phyloP scores from a whole-genome alignment of 2,329 filamentous ascomycete genomes.

The Hypoxylon sp. region DNA sequence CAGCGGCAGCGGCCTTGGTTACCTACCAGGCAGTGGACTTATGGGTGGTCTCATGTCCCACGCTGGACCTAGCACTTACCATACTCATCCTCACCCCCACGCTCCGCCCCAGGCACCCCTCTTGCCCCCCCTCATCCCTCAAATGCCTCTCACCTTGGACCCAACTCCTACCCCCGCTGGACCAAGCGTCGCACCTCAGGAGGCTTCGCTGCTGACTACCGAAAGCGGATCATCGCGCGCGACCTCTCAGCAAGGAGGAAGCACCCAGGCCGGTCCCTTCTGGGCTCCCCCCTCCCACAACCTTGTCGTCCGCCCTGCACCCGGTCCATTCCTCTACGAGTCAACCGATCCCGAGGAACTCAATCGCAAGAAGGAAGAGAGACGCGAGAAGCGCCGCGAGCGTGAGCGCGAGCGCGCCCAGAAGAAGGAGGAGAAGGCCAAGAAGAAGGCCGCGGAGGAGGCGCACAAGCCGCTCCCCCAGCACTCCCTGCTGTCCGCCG shows the following conservation, averaged over 20 bases:
- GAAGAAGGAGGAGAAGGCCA: constrained; percentile 32
- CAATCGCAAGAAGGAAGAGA: constrained; percentile 28
- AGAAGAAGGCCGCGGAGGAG: constrained; percentile 24
- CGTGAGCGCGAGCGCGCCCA: constrained; percentile 32
- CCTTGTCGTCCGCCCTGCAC: constrained; percentile 21
- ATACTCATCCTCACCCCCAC: background rate
- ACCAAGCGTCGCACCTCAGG: background rate
- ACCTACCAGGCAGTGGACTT: background rate
- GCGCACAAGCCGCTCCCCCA: background rate
- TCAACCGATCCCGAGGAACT: constrained; percentile 27
- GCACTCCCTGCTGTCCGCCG: constrained; percentile 1
- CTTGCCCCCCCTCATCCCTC: background rate
- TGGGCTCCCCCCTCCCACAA: background rate
- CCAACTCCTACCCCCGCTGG: background rate
- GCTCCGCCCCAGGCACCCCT: background rate
- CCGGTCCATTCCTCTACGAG: constrained; percentile 40
- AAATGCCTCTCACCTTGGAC: background rate
- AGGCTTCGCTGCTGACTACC: background rate
- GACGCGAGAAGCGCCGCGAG: constrained; percentile 26
- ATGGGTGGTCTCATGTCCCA: background rate
- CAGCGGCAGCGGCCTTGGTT: background rate
- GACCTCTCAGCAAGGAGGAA: background rate
- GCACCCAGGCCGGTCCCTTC: background rate
- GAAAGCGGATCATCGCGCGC: background rate
- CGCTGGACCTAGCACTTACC: background rate